phyloP scores from a whole-genome alignment of 495 filamentous ascomycete species.

The Xylaria bambusicola region DNA sequence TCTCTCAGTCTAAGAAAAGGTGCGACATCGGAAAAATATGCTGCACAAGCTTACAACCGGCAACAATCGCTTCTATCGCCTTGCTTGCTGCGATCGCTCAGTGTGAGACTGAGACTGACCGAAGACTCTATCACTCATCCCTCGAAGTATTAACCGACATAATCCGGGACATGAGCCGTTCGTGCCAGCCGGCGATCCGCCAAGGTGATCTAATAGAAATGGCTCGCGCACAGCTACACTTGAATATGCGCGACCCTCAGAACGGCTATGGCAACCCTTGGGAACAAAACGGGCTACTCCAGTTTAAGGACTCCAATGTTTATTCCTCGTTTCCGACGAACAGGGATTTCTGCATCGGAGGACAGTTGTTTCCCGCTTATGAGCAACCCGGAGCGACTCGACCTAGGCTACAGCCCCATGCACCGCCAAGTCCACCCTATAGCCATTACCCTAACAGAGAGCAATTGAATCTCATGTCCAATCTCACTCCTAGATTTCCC shows the following conservation, averaged over 20 bases:
- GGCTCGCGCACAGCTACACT: constrained; percentile 36
- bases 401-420: neutral
- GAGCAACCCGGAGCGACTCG: neutral
- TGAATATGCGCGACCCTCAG: neutral
- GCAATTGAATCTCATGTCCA: neutral
- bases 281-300: neutral
- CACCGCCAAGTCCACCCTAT: neutral
- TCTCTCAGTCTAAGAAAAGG: constrained; percentile 53
- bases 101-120: constrained; percentile 34
- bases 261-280: neutral
- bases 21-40: constrained; percentile 50
- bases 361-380: neutral
- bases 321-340: neutral
- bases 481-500: constrained; percentile 16
- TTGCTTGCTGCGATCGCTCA: constrained; percentile 52
- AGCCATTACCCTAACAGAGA: neutral
- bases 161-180: constrained; percentile 47
- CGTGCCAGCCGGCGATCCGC: constrained; percentile 40
- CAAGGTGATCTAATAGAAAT: constrained; percentile 39
- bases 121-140: constrained; percentile 36
- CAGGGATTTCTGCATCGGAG: neutral
- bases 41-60: constrained; percentile 51
- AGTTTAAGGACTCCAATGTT: neutral
- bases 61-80: constrained; percentile 53
- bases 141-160: constrained; percentile 39